These are phyloP conservation scores for Cornus florida DNA, from an alignment of 148 eudicot genomes.

Conservation along the genomic window DNA sequence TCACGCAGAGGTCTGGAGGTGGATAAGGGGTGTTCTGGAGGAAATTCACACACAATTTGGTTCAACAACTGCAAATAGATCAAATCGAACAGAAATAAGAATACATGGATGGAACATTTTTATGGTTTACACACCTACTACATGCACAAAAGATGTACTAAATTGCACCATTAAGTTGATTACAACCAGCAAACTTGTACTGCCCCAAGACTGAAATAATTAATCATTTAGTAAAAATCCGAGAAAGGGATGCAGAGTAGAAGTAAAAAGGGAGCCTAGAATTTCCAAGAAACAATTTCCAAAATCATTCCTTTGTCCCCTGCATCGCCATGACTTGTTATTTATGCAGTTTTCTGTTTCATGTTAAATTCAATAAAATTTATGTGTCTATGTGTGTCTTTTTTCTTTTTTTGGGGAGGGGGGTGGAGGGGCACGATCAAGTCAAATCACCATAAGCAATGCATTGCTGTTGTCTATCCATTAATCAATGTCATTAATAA, in stretches of 20 bases:
- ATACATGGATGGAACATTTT: neutral
- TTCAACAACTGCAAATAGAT: conserved; percentile 49
- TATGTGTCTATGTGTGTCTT: too few relatives aligned
- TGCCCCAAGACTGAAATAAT: neutral
- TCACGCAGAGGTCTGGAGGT: conserved; percentile 55
- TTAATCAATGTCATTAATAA: too few relatives aligned
- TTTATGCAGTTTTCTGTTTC: too few relatives aligned
- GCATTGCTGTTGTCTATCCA: too few relatives aligned
- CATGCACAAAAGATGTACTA: neutral
- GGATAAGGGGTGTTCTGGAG: conserved; percentile 62
- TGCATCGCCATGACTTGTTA: too few relatives aligned
- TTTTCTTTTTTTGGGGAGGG: too few relatives aligned
- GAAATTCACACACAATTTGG: conserved; percentile 62
- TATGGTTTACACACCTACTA: neutral
- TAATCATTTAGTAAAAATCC: neutral
- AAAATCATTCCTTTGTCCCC: too few relatives aligned
- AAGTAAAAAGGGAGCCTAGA: neutral
- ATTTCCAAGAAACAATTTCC: too few relatives aligned
- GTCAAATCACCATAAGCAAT: too few relatives aligned
- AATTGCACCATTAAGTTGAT: neutral
- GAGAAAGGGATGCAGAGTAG: neutral
- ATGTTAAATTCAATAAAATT: too few relatives aligned
- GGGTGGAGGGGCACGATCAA: too few relatives aligned
- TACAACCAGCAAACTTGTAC: neutral
- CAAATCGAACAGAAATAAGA: conserved; percentile 1